These are phyloP conservation scores for Globisporangium spinosum DNA, from an alignment of 352 stramenopile genomes.

Conservation along the genomic window DNA sequence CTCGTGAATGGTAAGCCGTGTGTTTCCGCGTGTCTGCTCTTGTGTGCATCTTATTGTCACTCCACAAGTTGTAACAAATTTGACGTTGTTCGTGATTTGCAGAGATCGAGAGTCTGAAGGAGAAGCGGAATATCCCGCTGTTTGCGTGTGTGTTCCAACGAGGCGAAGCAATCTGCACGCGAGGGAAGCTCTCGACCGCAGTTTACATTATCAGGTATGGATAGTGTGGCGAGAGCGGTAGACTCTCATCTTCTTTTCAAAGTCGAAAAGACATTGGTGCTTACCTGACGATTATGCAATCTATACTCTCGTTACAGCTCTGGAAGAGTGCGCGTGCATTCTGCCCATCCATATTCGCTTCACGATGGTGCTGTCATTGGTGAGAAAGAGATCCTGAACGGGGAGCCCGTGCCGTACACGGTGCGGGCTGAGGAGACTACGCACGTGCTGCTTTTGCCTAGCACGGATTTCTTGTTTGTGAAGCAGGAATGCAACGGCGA, in stretches of 20 bases:
- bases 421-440: conserved; percentile 45
- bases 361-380: conserved; percentile 52
- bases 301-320: conserved; percentile 26
- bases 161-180: conserved; percentile 60
- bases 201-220: conserved; percentile 81
- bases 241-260: not conserved
- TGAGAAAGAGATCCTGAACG: conserved; percentile 59
- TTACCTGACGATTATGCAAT: not conserved
- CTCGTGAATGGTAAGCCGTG: conserved; percentile 57
- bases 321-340: conserved; percentile 58
- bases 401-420: conserved; percentile 74
- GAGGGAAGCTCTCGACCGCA: conserved; percentile 56
- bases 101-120: conserved; percentile 49
- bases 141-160: conserved; percentile 66
- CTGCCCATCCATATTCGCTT: conserved; percentile 58
- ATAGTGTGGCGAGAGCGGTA: not conserved
- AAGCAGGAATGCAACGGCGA: conserved; percentile 27
- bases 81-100: conserved; percentile 2
- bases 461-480: conserved; percentile 54
- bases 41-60: not conserved
- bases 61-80: not conserved
- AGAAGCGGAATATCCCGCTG: conserved; percentile 55
- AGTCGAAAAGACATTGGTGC: not conserved
- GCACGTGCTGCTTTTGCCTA: conserved; percentile 63
- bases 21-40: not conserved